These are phyloP conservation scores for Lichtheimia ramosa DNA, from an alignment of 371 early-diverging fungal species.

Conservation along the genomic window DNA sequence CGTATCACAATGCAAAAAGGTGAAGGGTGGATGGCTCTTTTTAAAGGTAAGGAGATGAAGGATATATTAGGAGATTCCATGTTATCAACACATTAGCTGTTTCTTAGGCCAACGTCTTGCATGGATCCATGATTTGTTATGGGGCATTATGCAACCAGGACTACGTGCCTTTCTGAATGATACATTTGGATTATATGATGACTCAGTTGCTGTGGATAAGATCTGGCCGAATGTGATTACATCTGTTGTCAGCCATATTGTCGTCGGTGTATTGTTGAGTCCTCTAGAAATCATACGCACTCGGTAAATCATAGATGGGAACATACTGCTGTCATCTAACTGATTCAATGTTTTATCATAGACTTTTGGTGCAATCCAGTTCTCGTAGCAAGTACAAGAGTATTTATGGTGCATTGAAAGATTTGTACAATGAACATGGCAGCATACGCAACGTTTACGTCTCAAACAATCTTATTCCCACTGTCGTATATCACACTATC, in stretches of 20 bases:
- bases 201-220: conserved; percentile 68
- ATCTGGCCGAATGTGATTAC: conserved; percentile 69
- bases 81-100: neutral
- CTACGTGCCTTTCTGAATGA: conserved; percentile 78
- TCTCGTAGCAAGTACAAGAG: conserved; percentile 82
- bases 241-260: conserved; percentile 66
- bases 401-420: conserved; percentile 66
- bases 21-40: conserved; percentile 67
- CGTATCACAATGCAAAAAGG: conserved; percentile 55
- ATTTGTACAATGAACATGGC: conserved; percentile 80
- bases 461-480: conserved; percentile 65
- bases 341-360: neutral
- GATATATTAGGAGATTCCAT: neutral
- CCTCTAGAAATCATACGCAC: conserved; percentile 81
- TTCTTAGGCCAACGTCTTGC: neutral
- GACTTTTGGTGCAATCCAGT: conserved; percentile 65
- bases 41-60: conserved; percentile 33
- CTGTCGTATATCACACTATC: conserved; percentile 76
- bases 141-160: conserved; percentile 48
- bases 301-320: conserved; percentile 34
- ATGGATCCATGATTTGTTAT: neutral
- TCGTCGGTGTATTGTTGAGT: conserved; percentile 72
- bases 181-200: conserved; percentile 75
- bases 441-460: conserved; percentile 72
- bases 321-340: too few species aligned